Evolutionary conservation across 2,329 filamentous ascomycete species (phyloP), one percentile per base, ranked within the genome.

Genomic region (Elsinoe perseae): DNA sequence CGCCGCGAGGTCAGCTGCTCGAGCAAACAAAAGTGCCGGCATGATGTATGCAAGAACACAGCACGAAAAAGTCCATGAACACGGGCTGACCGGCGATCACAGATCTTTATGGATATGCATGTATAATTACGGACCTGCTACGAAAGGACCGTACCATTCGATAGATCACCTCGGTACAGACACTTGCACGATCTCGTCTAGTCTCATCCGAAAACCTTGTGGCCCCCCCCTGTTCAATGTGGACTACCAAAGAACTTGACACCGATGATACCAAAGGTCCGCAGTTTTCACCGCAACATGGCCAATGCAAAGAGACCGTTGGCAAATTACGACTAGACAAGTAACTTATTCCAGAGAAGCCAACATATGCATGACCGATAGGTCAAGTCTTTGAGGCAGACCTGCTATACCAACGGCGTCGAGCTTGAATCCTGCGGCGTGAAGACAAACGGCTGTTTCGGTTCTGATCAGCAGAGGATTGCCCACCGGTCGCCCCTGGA

Each of bases 21-120:
- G 48, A 36, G 44, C 25, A 18, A 52, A n/a, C 28, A 52, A 32
- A 52, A 52, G 25, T 52, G 48, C 48, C 48, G 48, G 48, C 48
- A 52, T 52, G 48, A 38, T 38, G 48, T 32, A 52, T 12, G 32
- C 28, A 36, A 38, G 14, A 12, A 36, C n/a, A 20, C 28, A 52
- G 48, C 48, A 7, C n/a, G 18, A 7, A 38, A 34, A 34, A 21
- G 32, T 38, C 20, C 28, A 21, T 21, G 28, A 10, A 38, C 25
- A 52, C 9, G 16, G 10, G 14, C 18, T 52, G 48, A 52, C 48
- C n/a, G 48, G 48, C 48, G 28, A 52, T 52, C 25, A 38, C 28
- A 36, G 30, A 52, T 52, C 30, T 52, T 52, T 52, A 52, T 52
- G 48, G 20, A 36, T 34, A 34, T 25, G 48, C 25, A 28, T 44